Evolutionary conservation across 257 asterid species (phyloP), one percentile per base, ranked within the genome.

Genomic region (Primulina tabacum): DNA sequence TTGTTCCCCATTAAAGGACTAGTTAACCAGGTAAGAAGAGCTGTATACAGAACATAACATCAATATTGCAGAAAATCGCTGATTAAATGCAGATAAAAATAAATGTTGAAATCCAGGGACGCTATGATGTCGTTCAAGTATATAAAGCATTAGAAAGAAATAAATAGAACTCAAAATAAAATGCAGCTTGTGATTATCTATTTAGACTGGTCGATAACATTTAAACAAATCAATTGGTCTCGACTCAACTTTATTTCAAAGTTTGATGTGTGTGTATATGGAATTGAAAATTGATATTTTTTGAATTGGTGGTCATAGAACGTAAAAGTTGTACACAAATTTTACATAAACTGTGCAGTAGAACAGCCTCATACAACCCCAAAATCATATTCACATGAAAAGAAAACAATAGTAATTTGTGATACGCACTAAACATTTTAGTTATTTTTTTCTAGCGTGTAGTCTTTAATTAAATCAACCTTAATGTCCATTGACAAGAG

Each of bases 401-500:
- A 9, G 62, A 65, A 66, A 52, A n/a, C 35, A 38, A 63, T 29
- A 37, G 66, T 33, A 37, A 40, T 40, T 40, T 64, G 71, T 56
- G 52, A 60, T 60, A 58, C 68, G 20, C n/a, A n/a, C 52, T 34
- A 57, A 67, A 62, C 18, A 43, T 12, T 1, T 18, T 50, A 47
- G 40, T 14, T 47, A 47, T 47, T 47, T 47, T 7, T 47, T 47
- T 14, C 55, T 47, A 18, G 18, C 60, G 50, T 52, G 32, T 50
- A 64, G 60, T 56, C 58, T 60, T 34, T 33, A 28, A 12, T 69
- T 29, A 50, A 21, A 17, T 40, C 33, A 20, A 35, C 50, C 57
- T 47, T n/a, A 16, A 67, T 47, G 74, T 14, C 32, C 18, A 70
- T 57, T 47, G 64, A 35, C 29, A 62, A 79, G 77, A 61, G 10